These are phyloP conservation scores for Tetracladium setigerum DNA, from an alignment of 495 filamentous ascomycete genomes.

Conservation along the genomic window DNA sequence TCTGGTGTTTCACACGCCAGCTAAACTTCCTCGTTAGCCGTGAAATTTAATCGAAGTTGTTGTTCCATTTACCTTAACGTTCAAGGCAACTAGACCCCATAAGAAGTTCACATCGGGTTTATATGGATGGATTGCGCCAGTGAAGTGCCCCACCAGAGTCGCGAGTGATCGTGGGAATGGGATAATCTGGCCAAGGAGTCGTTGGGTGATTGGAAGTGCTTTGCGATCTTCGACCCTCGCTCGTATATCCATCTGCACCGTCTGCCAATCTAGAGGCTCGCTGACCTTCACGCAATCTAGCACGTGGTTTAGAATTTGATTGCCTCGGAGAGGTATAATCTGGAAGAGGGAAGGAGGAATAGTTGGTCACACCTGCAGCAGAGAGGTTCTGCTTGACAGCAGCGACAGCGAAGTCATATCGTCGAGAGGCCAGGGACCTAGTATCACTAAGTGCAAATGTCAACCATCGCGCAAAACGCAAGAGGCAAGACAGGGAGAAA, in stretches of 20 bases:
- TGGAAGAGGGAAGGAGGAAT: not conserved
- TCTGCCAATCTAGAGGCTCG: slow-evolving; percentile 6
- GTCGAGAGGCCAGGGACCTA: slow-evolving; percentile 3
- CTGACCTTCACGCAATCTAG: not conserved
- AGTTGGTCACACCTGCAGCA: not conserved
- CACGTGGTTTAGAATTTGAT: too few species aligned
- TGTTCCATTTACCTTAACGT: slow-evolving; percentile 1
- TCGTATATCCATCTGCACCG: slow-evolving; percentile 4
- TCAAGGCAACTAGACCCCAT: slow-evolving; percentile 9
- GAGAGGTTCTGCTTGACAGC: not conserved
- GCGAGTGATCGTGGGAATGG: slow-evolving; percentile 1
- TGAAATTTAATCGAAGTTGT: too few species aligned
- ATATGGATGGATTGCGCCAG: not conserved
- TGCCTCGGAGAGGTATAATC: too few species aligned
- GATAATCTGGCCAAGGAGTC: slow-evolving; percentile 1
- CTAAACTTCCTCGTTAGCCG: too few species aligned
- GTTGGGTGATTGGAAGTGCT: not conserved
- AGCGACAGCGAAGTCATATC: slow-evolving; percentile 3
- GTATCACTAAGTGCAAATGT: slow-evolving; percentile 5
- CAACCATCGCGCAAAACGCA: not conserved
- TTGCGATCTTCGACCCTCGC: not conserved
- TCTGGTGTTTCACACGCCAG: not conserved
- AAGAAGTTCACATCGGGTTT: slow-evolving; percentile 1
- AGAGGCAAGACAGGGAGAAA: not conserved
- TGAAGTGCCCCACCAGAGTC: slow-evolving; percentile 4